Percentiles rank a stretch among this genome's conserved stretches.
These are phyloP conservation scores for Kuraishia cidri DNA, from an alignment of 805 yeast species.

Conservation along the genomic window DNA sequence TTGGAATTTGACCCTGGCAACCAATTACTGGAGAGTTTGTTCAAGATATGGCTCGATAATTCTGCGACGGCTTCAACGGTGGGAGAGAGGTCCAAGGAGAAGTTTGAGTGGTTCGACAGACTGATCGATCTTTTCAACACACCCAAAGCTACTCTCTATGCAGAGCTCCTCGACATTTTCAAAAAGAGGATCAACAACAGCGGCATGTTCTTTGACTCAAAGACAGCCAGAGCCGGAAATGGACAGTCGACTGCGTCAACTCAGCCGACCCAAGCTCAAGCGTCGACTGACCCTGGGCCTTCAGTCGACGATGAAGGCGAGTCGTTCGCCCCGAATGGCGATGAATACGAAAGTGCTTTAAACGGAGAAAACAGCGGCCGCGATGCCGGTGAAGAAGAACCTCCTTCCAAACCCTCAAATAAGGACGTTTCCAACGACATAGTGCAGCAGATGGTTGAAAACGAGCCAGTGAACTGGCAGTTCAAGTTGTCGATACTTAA, in stretches of 20 bases:
- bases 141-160: conserved; percentile 13
- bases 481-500: conserved; percentile 41
- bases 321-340: conserved; percentile 4
- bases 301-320: conserved; percentile 9
- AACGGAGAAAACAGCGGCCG: conserved; percentile 6
- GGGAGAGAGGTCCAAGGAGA: conserved; percentile 7
- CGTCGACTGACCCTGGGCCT: not conserved
- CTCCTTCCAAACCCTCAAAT: conserved; percentile 4
- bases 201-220: conserved; percentile 17
- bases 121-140: conserved; percentile 15
- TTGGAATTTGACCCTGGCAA: conserved; percentile 17
- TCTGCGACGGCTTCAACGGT: conserved; percentile 3
- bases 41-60: conserved; percentile 12
- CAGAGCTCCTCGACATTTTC: conserved; percentile 12
- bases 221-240: not conserved
- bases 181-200: conserved; percentile 18
- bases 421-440: not conserved
- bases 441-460: conserved; percentile 21
- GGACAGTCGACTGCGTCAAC: not conserved
- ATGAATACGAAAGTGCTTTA: conserved; percentile 1
- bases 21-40: conserved; percentile 10
- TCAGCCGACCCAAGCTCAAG: not conserved
- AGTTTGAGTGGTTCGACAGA: conserved; percentile 17
- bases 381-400: conserved; percentile 5
- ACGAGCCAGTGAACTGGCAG: conserved; percentile 50